Evolutionary conservation across 345 rosid species (phyloP).

Genomic region (Mercurialis annua): DNA sequence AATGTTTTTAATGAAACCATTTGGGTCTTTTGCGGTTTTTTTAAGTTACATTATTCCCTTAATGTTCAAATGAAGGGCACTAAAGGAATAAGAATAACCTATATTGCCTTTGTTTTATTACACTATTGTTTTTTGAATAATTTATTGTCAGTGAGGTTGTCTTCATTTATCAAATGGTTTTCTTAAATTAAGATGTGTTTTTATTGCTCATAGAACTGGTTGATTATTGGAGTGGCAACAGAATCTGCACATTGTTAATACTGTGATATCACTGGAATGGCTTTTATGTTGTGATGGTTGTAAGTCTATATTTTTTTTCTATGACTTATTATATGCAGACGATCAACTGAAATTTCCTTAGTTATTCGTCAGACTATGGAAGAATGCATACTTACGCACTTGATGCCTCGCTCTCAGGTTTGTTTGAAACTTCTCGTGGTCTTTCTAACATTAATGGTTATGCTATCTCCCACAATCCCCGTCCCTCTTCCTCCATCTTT

Average conservation of each 20-base stretch:
- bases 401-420: slow-evolving; percentile 97
- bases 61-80: background rate
- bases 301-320: background rate
- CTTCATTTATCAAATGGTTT: background rate
- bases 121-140: background rate
- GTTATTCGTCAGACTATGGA: slow-evolving; percentile 96
- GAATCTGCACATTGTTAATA: background rate
- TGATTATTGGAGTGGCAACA: background rate
- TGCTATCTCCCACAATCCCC: background rate
- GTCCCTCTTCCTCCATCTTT: background rate
- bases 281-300: background rate
- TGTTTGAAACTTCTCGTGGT: background rate
- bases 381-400: slow-evolving; percentile 74
- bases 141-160: background rate
- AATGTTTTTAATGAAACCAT: background rate
- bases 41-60: background rate
- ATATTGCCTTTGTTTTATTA: background rate
- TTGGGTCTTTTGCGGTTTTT: background rate
- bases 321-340: slow-evolving; percentile 34
- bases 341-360: slow-evolving; percentile 90
- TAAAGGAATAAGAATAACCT: too few relatives aligned
- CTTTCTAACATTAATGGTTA: background rate
- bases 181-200: background rate
- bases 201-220: background rate
- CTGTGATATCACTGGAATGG: background rate